phyloP scores from a whole-genome alignment of 2,329 filamentous ascomycete genomes.

The Aureobasidium namibiae region DNA sequence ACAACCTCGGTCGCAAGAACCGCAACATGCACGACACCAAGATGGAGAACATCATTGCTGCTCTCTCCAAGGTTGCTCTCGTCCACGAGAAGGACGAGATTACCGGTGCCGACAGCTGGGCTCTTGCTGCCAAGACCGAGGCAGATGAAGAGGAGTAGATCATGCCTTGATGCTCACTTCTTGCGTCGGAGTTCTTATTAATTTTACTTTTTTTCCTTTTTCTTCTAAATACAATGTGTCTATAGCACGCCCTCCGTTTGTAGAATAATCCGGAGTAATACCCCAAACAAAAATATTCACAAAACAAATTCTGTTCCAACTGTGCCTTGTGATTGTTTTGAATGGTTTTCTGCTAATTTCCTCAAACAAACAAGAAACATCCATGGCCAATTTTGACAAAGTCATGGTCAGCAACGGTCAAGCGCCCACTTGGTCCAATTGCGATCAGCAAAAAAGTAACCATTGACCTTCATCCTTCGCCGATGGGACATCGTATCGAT shows the following conservation, averaged over 20 bases:
- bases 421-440: slow-evolving; percentile 1
- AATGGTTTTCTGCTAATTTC: background rate
- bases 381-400: background rate
- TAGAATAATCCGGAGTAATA: slow-evolving; percentile 11
- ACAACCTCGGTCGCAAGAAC: slow-evolving; percentile 56
- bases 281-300: slow-evolving; percentile 3
- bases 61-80: slow-evolving; percentile 56
- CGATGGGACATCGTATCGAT: slow-evolving; percentile 2
- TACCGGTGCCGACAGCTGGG: slow-evolving; percentile 35
- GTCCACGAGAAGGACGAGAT: slow-evolving; percentile 49
- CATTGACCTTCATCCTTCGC: background rate
- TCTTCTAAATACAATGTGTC: slow-evolving; percentile 10
- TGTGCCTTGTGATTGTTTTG: slow-evolving; percentile 1
- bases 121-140: slow-evolving; percentile 34
- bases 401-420: background rate
- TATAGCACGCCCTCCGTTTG: slow-evolving; percentile 9
- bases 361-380: background rate
- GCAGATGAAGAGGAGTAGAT: slow-evolving; percentile 42
- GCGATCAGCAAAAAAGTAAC: background rate
- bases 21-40: slow-evolving; percentile 53
- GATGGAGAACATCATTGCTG: slow-evolving; percentile 58
- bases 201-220: background rate
- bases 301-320: background rate
- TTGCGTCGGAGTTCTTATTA: slow-evolving; percentile 6
- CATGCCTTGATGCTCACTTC: slow-evolving; percentile 12